These are phyloP conservation scores for Adiantum capillusveneris DNA, from an alignment of 75 land plant genomes.

Conservation along the genomic window DNA sequence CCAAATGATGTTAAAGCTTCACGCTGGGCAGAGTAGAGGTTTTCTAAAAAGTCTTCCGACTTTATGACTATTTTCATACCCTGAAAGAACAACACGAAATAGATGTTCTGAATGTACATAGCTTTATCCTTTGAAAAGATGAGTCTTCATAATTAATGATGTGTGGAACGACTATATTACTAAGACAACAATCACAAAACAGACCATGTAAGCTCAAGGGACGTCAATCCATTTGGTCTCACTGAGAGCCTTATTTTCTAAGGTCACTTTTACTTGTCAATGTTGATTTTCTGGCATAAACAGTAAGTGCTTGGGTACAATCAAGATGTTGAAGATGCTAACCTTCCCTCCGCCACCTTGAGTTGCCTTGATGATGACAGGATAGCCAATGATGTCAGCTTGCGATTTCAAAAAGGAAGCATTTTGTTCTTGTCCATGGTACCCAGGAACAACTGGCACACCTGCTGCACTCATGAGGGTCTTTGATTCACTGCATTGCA, in stretches of 20 bases:
- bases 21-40: slow-evolving; percentile 69
- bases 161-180: no score
- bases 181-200: no score
- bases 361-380: slow-evolving; percentile 84
- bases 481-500: slow-evolving; percentile 71
- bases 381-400: slow-evolving; percentile 90
- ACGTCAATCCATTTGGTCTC: no score
- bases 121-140: no score
- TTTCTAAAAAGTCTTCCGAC: slow-evolving; percentile 60
- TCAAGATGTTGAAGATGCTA: neutral
- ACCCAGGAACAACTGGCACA: slow-evolving; percentile 95
- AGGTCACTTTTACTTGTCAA: no score
- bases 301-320: no score
- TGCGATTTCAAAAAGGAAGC: slow-evolving; percentile 57
- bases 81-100: no score
- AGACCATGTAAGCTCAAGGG: no score
- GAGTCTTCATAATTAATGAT: no score
- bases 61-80: slow-evolving; percentile 59
- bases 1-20: slow-evolving; percentile 96
- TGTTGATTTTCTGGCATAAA: no score
- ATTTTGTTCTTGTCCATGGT: slow-evolving; percentile 85
- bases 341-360: slow-evolving; percentile 99
- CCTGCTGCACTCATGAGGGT: slow-evolving; percentile 87
- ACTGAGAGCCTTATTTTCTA: no score
- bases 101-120: no score